Evolutionary conservation across 2,329 filamentous ascomycete genomes (phyloP).

Genomic region (Trichoderma sp.): DNA sequence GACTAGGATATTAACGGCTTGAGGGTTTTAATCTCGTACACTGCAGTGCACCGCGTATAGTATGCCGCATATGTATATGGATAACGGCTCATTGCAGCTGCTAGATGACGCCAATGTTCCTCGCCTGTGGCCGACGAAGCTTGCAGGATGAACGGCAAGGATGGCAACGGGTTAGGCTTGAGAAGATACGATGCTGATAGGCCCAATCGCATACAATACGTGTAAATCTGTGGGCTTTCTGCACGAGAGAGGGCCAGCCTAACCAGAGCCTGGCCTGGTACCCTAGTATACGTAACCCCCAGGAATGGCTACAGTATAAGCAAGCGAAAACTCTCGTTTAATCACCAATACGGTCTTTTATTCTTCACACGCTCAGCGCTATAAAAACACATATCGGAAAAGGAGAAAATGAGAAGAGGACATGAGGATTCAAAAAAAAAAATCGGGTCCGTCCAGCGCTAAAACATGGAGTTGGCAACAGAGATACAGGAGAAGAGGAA

Average conservation of each 20-base stretch:
- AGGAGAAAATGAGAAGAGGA: background rate
- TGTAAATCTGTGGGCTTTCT: constrained; percentile 6
- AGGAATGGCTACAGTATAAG: too few species aligned
- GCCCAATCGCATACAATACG: background rate
- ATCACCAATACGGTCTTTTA: background rate
- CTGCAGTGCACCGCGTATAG: background rate
- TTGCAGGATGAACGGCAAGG: background rate
- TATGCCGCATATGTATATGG: background rate
- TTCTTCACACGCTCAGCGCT: background rate
- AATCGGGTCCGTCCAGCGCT: background rate
- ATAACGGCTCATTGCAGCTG: background rate
- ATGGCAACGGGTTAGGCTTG: background rate
- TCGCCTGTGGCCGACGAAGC: background rate
- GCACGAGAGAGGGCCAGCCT: constrained; percentile 6
- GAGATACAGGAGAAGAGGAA: background rate
- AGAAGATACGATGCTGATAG: background rate
- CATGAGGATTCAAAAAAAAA: background rate
- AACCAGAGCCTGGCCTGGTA: constrained; percentile 16
- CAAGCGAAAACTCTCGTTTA: background rate
- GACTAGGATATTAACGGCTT: constrained; percentile 1
- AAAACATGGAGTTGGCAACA: background rate
- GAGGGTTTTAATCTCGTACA: background rate
- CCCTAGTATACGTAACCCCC: too few species aligned
- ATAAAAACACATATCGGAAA: background rate
- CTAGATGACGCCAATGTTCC: constrained; percentile 9